Percentiles rank a stretch among this genome's conserved stretches.
Conservation (phyloP, 495 filamentous ascomycete species). For the Alectoria sarmentosa region DNA sequence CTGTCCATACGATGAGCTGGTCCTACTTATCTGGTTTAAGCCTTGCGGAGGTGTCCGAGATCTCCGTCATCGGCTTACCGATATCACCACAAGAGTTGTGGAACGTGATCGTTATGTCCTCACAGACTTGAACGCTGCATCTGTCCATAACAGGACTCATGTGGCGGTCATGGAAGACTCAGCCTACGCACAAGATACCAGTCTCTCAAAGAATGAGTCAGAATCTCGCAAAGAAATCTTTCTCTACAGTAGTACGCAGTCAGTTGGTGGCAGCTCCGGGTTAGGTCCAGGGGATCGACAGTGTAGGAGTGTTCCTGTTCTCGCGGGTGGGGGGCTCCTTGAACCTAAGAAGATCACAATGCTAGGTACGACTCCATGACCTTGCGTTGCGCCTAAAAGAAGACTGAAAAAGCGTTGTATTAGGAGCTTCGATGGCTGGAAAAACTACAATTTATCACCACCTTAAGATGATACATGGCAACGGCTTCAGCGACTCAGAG, state of each 20-base stretch:
- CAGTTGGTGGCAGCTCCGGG: background rate
- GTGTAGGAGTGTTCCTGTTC: background rate
- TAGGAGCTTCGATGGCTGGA: slow-evolving; percentile 16
- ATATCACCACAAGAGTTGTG: slow-evolving; percentile 1
- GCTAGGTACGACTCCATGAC: background rate
- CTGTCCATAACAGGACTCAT: background rate
- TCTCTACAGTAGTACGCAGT: background rate
- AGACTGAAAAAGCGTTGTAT: background rate
- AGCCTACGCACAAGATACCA: background rate
- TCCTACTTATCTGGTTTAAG: slow-evolving; percentile 9
- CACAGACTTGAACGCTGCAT: background rate
- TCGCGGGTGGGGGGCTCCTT: background rate
- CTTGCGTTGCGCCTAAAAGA: background rate
- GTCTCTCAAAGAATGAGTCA: background rate
- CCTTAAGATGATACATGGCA: slow-evolving; percentile 13
- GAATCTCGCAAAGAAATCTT: background rate
- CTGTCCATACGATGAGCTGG: background rate
- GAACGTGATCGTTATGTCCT: slow-evolving; percentile 5
- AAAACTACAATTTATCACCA: slow-evolving; percentile 18
- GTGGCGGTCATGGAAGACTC: background rate
- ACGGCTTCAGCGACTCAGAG: background rate
- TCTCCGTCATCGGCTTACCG: slow-evolving; percentile 10
- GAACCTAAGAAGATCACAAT: slow-evolving; percentile 5
- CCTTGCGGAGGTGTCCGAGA: slow-evolving; percentile 8
- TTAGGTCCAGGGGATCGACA: background rate